Percentiles rank a stretch among this genome's conserved stretches.
phyloP scores from a whole-genome alignment of 2,329 filamentous ascomycete genomes.

The Trichoderma lentiforme region DNA sequence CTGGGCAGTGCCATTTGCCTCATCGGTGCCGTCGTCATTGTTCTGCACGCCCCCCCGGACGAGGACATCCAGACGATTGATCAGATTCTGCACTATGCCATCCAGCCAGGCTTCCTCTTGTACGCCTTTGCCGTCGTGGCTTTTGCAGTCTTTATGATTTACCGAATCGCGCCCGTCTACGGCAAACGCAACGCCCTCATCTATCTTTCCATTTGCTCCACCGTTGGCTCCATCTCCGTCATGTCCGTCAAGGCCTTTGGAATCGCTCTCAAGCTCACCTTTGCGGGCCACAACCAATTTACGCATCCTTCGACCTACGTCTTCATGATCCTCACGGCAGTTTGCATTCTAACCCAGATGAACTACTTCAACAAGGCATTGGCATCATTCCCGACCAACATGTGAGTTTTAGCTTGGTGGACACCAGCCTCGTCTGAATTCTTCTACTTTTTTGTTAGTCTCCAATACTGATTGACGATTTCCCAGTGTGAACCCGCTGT shows the following conservation, averaged over 20 bases:
- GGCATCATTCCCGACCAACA: constrained; percentile 93
- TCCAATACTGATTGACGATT: constrained; percentile 18
- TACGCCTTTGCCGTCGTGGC: constrained; percentile 77
- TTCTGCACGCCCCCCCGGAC: constrained; percentile 93
- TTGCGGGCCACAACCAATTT: constrained; percentile 93
- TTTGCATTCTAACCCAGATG: constrained; percentile 98
- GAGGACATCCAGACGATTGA: constrained; percentile 88
- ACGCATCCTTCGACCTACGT: constrained; percentile 93
- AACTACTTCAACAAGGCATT: constrained; percentile 99
- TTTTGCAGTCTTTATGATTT: constrained; percentile 94
- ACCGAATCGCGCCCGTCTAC: constrained; percentile 82
- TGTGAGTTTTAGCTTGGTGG: constrained; percentile 58
- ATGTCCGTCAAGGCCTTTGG: constrained; percentile 99
- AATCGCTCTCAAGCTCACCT: constrained; percentile 92
- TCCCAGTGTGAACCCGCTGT: constrained; percentile 82
- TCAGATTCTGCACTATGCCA: constrained; percentile 83
- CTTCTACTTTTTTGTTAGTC: neutral
- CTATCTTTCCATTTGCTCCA: constrained; percentile 96
- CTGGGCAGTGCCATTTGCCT: constrained; percentile 94
- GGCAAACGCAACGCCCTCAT: constrained; percentile 95
- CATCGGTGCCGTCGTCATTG: constrained; percentile 94
- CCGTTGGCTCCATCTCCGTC: constrained; percentile 93
- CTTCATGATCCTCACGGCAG: constrained; percentile 86
- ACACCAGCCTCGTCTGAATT: neutral
- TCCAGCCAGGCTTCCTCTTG: constrained; percentile 86